Evolutionary conservation across 257 asterid species (phyloP).

Genomic region (Vinca minor): DNA sequence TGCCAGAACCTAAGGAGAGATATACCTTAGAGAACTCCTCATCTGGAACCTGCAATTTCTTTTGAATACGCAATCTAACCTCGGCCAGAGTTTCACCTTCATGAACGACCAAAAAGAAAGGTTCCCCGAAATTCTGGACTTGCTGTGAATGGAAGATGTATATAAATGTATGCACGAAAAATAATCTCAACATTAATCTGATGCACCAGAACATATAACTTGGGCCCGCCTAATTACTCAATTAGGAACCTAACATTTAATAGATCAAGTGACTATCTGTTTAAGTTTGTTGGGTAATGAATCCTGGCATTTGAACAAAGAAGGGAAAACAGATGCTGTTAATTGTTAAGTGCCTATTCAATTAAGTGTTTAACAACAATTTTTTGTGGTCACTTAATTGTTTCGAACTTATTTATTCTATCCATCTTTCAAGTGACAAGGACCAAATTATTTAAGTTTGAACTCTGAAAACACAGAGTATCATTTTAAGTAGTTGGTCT

Average conservation of each 20-base stretch:
- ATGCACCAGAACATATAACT: not conserved
- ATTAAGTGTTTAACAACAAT: not conserved
- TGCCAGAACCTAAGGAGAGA: not conserved
- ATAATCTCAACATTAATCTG: not conserved
- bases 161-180: not conserved
- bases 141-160: slow-evolving; percentile 38
- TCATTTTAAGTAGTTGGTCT: too few species aligned
- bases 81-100: slow-evolving; percentile 87
- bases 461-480: too few species aligned
- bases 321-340: too few species aligned
- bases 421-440: too few species aligned
- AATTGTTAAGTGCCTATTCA: not conserved
- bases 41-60: slow-evolving; percentile 76
- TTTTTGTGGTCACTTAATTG: not conserved
- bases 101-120: slow-evolving; percentile 78
- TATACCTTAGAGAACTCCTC: slow-evolving; percentile 85
- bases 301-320: too few species aligned
- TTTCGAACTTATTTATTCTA: not conserved
- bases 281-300: too few species aligned
- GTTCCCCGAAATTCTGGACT: slow-evolving; percentile 93
- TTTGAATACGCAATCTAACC: slow-evolving; percentile 74
- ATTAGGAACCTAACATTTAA: too few species aligned
- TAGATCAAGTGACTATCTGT: too few species aligned
- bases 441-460: too few species aligned
- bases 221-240: too few species aligned